Conservation (phyloP, 1,284 basidiomycete species). For the Nidula niveotomentosa region DNA sequence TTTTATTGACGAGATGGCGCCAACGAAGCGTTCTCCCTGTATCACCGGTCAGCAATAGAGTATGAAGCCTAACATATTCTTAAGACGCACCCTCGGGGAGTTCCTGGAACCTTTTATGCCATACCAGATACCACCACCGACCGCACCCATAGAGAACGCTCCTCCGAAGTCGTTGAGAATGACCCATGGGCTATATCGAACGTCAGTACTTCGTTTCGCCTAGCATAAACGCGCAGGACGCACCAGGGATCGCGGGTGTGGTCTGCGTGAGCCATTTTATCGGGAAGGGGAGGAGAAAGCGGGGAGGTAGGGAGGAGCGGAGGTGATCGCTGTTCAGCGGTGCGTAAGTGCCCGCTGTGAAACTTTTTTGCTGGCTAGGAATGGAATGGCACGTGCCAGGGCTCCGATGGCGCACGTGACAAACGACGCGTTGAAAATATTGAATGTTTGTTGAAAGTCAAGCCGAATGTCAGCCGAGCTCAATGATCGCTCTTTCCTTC, state of each 20-base stretch:
- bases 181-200: constrained; percentile 84
- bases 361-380: constrained; percentile 30
- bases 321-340: constrained; percentile 3
- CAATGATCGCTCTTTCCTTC: too few species aligned
- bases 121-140: constrained; percentile 98
- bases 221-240: constrained; percentile 17
- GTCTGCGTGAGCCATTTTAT: constrained; percentile 79
- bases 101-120: constrained; percentile 98
- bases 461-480: too few species aligned
- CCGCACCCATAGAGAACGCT: constrained; percentile 94
- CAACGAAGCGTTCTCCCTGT: constrained; percentile 91
- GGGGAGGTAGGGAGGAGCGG: constrained; percentile 10
- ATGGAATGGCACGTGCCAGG: constrained; percentile 17
- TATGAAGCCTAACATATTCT: too few species aligned
- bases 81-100: constrained; percentile 83
- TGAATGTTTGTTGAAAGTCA: constrained; percentile 4
- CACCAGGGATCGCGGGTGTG: constrained; percentile 93
- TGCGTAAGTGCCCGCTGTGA: constrained; percentile 14
- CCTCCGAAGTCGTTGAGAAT: constrained; percentile 99
- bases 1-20: constrained; percentile 96
- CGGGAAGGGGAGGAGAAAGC: constrained; percentile 12
- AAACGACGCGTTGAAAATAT: constrained; percentile 2
- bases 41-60: constrained; percentile 5
- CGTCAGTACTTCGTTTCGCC: constrained; percentile 1
- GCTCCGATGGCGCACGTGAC: constrained; percentile 12